Evolutionary conservation across 2,329 filamentous ascomycete genomes (phyloP), one percentile per base, ranked within the genome.

Genomic region (Aureobasidium sp.): DNA sequence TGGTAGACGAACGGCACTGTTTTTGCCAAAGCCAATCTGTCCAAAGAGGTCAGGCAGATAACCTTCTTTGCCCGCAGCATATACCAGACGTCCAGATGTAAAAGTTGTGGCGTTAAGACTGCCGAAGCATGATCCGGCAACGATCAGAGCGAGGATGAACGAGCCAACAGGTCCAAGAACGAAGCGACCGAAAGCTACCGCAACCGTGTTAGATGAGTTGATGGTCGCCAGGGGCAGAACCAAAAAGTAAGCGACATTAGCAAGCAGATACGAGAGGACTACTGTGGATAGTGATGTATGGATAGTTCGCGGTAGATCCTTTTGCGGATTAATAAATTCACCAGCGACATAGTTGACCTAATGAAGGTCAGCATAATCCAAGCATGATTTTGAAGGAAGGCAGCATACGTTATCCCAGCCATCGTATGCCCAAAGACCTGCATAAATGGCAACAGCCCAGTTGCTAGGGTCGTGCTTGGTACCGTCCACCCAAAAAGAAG

Each of bases 321-420:
- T 84, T 42, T 80, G 80, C 0, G 93, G 89, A 64, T 96, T 90
- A 63, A 90, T 86, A 74, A 98, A 97, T 70, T 98, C 93, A 62
- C 90, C 93, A 0, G 94, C 90, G 6, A 98, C 93, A 64, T 96
- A 98, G 71, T 96, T 98, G 58, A 91, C 95, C 88, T 93, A 58
- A 8, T 3, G 7, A 12, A 17, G 4, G 21, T 16, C 22, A 32
- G 25, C 21, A 29, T 14, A 17, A 25, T 17, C 10, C 6, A 19
- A 27, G 32, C 10, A 25, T n/a, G 27, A 24, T 14, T 16, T 27
- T 44, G 32, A 34, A 37, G 1, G 44, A 6, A 19, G 27, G 24
- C 27, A 44, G 76, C 85, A 73, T 72, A 93, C 89, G 68, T 98
- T 98, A 67, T 98, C 93, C 93, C 93, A 98, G 25, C 93, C 93